phyloP scores from a whole-genome alignment of 169 alveolate species.

The Plasmodium relictum region DNA sequence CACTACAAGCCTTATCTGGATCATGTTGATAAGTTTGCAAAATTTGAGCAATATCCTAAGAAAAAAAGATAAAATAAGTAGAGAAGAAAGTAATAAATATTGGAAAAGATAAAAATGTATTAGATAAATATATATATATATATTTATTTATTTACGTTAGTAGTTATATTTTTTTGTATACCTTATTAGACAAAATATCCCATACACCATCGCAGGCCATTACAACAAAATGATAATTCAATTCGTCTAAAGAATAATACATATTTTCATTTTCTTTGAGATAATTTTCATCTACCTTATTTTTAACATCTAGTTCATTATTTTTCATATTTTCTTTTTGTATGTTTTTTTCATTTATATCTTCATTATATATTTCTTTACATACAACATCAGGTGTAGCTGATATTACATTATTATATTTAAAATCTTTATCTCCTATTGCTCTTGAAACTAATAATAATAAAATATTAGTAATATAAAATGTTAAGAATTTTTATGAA shows the following conservation, averaged over 20 bases:
- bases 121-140: not conserved
- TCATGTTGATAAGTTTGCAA: slow-evolving; percentile 56
- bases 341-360: not conserved
- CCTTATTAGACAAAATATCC: slow-evolving; percentile 70
- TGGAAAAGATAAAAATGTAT: too few species aligned
- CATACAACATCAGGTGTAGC: slow-evolving; percentile 71
- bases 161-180: not conserved
- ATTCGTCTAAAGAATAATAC: slow-evolving; percentile 43
- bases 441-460: slow-evolving; percentile 67
- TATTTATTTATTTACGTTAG: slow-evolving; percentile 1
- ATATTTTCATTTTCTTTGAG: slow-evolving; percentile 41
- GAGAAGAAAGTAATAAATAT: not conserved
- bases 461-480: not conserved
- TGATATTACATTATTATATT: slow-evolving; percentile 53
- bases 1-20: slow-evolving; percentile 77
- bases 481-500: not conserved
- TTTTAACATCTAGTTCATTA: not conserved
- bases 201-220: slow-evolving; percentile 79
- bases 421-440: slow-evolving; percentile 72
- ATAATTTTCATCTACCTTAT: slow-evolving; percentile 28
- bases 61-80: not conserved
- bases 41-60: slow-evolving; percentile 57
- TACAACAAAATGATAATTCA: slow-evolving; percentile 72
- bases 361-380: slow-evolving; percentile 39
- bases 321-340: slow-evolving; percentile 14